Evolutionary conservation across 352 stramenopile species (phyloP).

Genomic region (Phytopythium kandeliae): DNA sequence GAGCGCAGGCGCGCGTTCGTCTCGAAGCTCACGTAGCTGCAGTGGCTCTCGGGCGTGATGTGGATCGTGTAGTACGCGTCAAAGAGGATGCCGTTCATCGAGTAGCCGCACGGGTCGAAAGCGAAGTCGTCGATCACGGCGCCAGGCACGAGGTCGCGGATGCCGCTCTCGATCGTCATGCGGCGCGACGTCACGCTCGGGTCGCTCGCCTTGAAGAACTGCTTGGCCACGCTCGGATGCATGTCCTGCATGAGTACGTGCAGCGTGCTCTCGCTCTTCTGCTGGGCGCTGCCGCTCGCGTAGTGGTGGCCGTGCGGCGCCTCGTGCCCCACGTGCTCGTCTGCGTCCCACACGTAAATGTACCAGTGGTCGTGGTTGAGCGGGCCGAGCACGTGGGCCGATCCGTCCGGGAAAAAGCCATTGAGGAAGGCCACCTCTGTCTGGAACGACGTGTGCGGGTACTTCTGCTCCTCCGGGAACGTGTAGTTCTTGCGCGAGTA

Average conservation of each 20-base stretch:
- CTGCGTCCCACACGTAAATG: conserved; percentile 95
- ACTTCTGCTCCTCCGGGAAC: conserved; percentile 97
- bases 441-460: conserved; percentile 95
- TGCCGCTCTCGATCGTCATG: conserved; percentile 94
- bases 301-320: conserved; percentile 10
- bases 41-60: conserved; percentile 96
- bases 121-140: conserved; percentile 95
- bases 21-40: conserved; percentile 97
- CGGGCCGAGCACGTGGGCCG: conserved; percentile 87
- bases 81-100: conserved; percentile 99
- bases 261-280: conserved; percentile 62
- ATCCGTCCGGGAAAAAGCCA: conserved; percentile 80
- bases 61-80: conserved; percentile 99
- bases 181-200: conserved; percentile 67
- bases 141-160: conserved; percentile 93
- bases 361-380: conserved; percentile 99
- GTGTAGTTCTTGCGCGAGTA: conserved; percentile 99
- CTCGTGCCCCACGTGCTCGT: conserved; percentile 58
- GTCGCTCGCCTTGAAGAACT: conserved; percentile 82
- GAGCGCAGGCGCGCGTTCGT: conserved; percentile 91
- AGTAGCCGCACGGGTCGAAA: conserved; percentile 98
- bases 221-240: conserved; percentile 69
- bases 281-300: conserved; percentile 11
- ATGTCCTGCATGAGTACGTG: conserved; percentile 88
- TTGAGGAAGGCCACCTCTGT: conserved; percentile 97